Evolutionary conservation across 352 stramenopile genomes (phyloP).

Genomic region (Phytophthora palmivora): DNA sequence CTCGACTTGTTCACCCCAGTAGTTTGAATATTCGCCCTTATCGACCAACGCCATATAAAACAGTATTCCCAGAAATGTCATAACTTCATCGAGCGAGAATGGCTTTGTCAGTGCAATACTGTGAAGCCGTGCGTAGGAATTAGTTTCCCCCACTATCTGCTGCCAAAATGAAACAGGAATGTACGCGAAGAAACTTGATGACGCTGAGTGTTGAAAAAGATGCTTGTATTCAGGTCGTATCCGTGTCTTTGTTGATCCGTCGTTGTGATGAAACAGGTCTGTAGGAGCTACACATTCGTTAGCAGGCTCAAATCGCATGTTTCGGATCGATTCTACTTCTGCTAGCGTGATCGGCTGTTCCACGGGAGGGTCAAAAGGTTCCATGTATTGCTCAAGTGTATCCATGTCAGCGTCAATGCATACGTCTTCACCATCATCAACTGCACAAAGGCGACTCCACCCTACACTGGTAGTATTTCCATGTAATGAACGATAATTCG

Average conservation of each 20-base stretch:
- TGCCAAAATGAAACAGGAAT: too few species aligned
- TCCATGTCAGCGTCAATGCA: constrained; percentile 1
- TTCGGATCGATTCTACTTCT: constrained; percentile 6
- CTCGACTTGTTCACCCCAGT: constrained; percentile 36
- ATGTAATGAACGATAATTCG: constrained; percentile 12
- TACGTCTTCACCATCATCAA: constrained; percentile 13
- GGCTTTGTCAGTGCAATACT: constrained; percentile 6
- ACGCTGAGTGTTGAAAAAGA: too few species aligned
- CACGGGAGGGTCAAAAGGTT: constrained; percentile 2
- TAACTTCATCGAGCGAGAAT: too few species aligned
- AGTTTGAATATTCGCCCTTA: constrained; percentile 40
- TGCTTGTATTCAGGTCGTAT: too few species aligned
- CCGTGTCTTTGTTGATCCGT: too few species aligned
- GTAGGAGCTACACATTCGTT: background rate
- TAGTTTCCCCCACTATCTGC: constrained; percentile 28
- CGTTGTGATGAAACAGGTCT: constrained; percentile 12
- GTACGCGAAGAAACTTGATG: too few species aligned
- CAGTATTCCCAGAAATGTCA: too few species aligned
- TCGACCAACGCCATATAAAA: constrained; percentile 30
- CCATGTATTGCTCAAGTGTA: too few species aligned
- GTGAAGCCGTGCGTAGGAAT: constrained; percentile 17
- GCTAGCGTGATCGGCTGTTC: constrained; percentile 4
- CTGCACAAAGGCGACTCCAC: constrained; percentile 5
- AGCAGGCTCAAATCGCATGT: constrained; percentile 17
- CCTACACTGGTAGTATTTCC: background rate